Base-by-base conservation (phyloP, 169 alveolate genomes). In the Perkinsus olseni region DNA sequence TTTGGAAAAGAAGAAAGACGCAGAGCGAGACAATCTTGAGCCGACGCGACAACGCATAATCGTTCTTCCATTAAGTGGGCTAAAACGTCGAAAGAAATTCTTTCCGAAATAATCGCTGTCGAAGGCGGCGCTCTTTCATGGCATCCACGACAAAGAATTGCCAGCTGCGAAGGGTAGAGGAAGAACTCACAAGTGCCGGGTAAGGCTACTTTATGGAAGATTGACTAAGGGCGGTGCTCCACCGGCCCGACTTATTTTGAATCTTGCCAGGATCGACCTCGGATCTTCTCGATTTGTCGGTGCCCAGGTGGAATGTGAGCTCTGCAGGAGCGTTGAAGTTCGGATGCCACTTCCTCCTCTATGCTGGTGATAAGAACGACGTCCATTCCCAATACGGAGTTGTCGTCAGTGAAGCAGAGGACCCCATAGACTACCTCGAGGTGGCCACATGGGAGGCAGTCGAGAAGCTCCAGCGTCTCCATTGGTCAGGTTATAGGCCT, bases 1-100 rank as follows among this genome's bases (percentile, higher is more conserved):
- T 62, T 62, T 0, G 28, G 82, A 24, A 24, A 0, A 24, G 82
- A 21, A 62, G 82, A 13, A 3, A 40, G 50, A 40, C 50, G 50
- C 82, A 62, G n/a, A n/a, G n/a, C 82, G 82, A 62, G 82, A 62
- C 82, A 28, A 62, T 62, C 82, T 62, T 62, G 82, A 62, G 82
- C 82, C 1, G 37, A 8, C 34, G 31, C 4, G 8, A 62, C 37
- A 28, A 24, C 82, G 82, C 82, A 28, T 62, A 62, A 62, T 62
- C 82, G 82, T 62, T 28, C 37, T 4, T 0, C 13, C 37, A 62
- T 0, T 13, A 62, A 62, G 28, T 62, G 82, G 1, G 82, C 82
- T 13, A 62, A 62, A 62, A 62, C 82, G 17, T 13, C 34, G 34
- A 0, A 24, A 13, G 82, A 6, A 62, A 13, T 13, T 21, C 17